Conservation (phyloP, 2,329 filamentous ascomycete genomes). For the Coniochaeta sp. region DNA sequence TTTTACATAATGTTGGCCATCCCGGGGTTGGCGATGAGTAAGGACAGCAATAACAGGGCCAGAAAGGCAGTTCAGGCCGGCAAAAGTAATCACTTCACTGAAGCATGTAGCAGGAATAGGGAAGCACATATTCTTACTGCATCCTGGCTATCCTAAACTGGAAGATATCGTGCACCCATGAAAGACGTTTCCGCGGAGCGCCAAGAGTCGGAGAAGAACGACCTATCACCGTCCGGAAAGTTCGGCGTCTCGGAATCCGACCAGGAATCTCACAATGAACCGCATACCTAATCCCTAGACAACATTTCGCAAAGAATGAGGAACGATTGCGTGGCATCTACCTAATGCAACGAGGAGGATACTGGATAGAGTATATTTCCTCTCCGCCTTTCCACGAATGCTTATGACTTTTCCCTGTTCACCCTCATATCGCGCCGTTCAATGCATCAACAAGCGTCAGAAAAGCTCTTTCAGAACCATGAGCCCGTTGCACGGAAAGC, state of each 20-base stretch:
- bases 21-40: neutral
- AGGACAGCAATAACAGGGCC: neutral
- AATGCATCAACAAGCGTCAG: neutral
- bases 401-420: neutral
- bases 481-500: neutral
- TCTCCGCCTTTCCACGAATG: neutral
- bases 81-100: neutral
- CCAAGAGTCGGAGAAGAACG: neutral
- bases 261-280: neutral
- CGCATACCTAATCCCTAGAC: too few relatives aligned
- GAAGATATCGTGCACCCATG: too few relatives aligned
- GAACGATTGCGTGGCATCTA: neutral
- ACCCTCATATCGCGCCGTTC: neutral
- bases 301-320: neutral
- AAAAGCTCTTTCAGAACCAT: neutral
- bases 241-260: neutral
- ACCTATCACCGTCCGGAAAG: too few relatives aligned
- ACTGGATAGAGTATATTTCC: neutral
- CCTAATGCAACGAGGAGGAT: neutral
- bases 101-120: neutral
- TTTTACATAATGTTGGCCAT: too few relatives aligned
- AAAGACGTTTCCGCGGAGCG: neutral
- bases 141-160: too few relatives aligned
- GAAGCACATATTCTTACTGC: too few relatives aligned
- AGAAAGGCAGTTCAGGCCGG: neutral